Percentiles rank a stretch among this genome's conserved stretches.
These are phyloP conservation scores for Penicillium samsonianum DNA, from an alignment of 495 filamentous ascomycete species.

Conservation along the genomic window DNA sequence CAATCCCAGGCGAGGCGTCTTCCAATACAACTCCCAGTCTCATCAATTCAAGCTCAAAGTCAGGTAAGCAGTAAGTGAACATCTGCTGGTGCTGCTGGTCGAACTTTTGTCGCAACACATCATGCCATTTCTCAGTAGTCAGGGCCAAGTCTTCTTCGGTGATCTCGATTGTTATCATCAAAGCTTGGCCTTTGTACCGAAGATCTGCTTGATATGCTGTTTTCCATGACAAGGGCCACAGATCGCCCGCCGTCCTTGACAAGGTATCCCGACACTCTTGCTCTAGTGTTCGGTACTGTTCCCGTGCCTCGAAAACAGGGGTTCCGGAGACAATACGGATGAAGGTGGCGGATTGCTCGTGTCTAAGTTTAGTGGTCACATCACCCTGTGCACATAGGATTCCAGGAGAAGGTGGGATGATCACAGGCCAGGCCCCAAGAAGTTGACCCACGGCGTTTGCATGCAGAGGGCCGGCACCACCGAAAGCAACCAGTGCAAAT, in stretches of 20 bases:
- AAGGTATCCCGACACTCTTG: slow-evolving; percentile 23
- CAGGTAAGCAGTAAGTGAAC: slow-evolving; percentile 47
- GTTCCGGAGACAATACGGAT: slow-evolving; percentile 39
- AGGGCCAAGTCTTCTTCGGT: slow-evolving; percentile 29
- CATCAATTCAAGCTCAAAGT: slow-evolving; percentile 49
- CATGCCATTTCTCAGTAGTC: slow-evolving; percentile 20
- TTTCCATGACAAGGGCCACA: slow-evolving; percentile 29
- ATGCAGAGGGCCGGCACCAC: slow-evolving; percentile 53
- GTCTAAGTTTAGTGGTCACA: slow-evolving; percentile 48
- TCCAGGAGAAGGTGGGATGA: slow-evolving; percentile 52
- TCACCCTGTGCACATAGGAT: slow-evolving; percentile 54
- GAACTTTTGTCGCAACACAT: slow-evolving; percentile 39
- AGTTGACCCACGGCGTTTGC: slow-evolving; percentile 51
- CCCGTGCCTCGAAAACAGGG: slow-evolving; percentile 25
- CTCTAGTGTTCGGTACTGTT: slow-evolving; percentile 29
- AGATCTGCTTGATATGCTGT: slow-evolving; percentile 46
- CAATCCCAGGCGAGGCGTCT: slow-evolving; percentile 41
- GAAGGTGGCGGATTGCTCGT: slow-evolving; percentile 46
- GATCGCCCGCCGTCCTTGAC: slow-evolving; percentile 15
- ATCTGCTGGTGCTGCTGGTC: slow-evolving; percentile 47
- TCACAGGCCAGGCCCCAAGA: slow-evolving; percentile 52
- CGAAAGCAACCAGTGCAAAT: slow-evolving; percentile 54
- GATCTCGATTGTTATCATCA: slow-evolving; percentile 47
- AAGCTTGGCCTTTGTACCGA: slow-evolving; percentile 50
- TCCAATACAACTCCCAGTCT: slow-evolving; percentile 45